These are phyloP conservation scores for Pleurotus citrinopileatus DNA, from an alignment of 768 basidiomycete genomes.

Conservation along the genomic window DNA sequence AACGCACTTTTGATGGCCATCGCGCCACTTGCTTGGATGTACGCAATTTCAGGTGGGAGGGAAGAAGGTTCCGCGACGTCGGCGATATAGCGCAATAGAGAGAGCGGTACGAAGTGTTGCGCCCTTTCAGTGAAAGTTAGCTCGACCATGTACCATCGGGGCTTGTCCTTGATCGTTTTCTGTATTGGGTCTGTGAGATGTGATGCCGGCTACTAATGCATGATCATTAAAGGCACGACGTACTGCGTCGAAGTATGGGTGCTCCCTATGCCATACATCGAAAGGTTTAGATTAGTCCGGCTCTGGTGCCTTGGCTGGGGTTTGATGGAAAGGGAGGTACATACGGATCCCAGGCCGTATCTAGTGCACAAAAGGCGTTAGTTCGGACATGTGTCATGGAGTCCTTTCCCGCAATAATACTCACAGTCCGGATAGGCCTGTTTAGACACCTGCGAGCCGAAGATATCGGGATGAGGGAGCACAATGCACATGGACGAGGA, in stretches of 20 bases:
- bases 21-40: slow-evolving; percentile 62
- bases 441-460: slow-evolving; percentile 54
- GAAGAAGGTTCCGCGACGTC: slow-evolving; percentile 23
- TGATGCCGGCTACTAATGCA: neutral
- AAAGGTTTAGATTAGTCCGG: too few species aligned
- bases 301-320: too few species aligned
- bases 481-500: slow-evolving; percentile 11
- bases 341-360: slow-evolving; percentile 88
- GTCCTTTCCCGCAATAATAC: too few species aligned
- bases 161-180: slow-evolving; percentile 76
- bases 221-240: slow-evolving; percentile 17
- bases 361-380: too few species aligned
- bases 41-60: slow-evolving; percentile 41
- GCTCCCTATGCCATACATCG: slow-evolving; percentile 33
- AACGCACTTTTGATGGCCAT: slow-evolving; percentile 60
- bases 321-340: slow-evolving; percentile 27
- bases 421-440: slow-evolving; percentile 90
- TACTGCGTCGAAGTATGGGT: slow-evolving; percentile 82
- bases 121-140: slow-evolving; percentile 65
- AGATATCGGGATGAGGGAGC: neutral
- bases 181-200: slow-evolving; percentile 23
- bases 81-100: slow-evolving; percentile 68
- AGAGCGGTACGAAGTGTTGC: slow-evolving; percentile 72
- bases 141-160: slow-evolving; percentile 95
- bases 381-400: too few species aligned